Percentiles rank a stretch among this genome's conserved stretches.
These are phyloP conservation scores for Metschnikowia hibisci DNA, from an alignment of 805 yeast species.

Conservation along the genomic window DNA sequence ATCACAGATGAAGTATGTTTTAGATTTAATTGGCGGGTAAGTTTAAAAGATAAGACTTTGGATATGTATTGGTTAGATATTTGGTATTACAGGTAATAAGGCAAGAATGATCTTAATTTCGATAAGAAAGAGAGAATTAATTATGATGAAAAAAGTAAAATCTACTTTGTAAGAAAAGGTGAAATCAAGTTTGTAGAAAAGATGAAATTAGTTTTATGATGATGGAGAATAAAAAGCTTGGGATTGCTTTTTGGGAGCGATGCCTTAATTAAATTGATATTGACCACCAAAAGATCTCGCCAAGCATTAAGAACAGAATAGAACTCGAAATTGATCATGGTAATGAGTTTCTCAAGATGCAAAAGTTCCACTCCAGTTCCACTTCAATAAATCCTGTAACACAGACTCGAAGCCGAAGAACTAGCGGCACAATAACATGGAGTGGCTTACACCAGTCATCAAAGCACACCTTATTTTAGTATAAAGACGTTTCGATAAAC, in stretches of 20 bases:
- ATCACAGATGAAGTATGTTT: too few relatives aligned
- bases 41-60: too few relatives aligned
- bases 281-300: conserved; percentile 56
- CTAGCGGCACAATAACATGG: conserved; percentile 27
- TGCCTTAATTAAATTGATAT: conserved; percentile 42
- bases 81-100: too few relatives aligned
- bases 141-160: too few relatives aligned
- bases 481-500: conserved; percentile 72
- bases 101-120: too few relatives aligned
- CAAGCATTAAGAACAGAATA: conserved; percentile 45
- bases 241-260: conserved; percentile 40
- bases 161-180: too few relatives aligned
- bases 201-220: too few relatives aligned
- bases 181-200: too few relatives aligned
- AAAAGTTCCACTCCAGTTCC: conserved; percentile 72
- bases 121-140: too few relatives aligned
- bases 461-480: conserved; percentile 42
- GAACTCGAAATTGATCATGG: conserved; percentile 48
- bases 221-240: conserved; percentile 37
- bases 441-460: conserved; percentile 69
- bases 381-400: conserved; percentile 74
- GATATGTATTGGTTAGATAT: too few relatives aligned
- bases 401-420: conserved; percentile 36
- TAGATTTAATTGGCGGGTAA: too few relatives aligned
- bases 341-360: conserved; percentile 63